Conservation (phyloP, 2,329 filamentous ascomycete genomes). For the Juglanconis oblonga region DNA sequence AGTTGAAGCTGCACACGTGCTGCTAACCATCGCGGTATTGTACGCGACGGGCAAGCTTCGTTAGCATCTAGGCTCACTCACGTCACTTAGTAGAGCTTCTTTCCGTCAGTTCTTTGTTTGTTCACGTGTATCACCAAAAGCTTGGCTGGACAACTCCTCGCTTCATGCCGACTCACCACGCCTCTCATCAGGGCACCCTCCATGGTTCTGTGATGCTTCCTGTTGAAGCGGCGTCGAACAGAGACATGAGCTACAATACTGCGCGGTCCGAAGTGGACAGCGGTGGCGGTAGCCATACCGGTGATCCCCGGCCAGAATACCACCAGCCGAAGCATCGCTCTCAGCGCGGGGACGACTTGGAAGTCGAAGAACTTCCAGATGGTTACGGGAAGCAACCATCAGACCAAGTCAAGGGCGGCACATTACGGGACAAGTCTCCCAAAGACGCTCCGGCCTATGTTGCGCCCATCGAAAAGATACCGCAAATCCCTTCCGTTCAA, state of each 20-base stretch:
- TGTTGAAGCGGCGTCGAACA: slow-evolving; percentile 4
- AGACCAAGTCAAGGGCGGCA: slow-evolving; percentile 8
- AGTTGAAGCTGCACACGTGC: slow-evolving; percentile 3
- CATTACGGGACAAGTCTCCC: slow-evolving; percentile 13
- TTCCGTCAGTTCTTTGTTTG: neutral
- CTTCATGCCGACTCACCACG: slow-evolving; percentile 5
- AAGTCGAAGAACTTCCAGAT: slow-evolving; percentile 12
- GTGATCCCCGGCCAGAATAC: neutral
- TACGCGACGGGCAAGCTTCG: neutral
- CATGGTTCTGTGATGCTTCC: slow-evolving; percentile 11
- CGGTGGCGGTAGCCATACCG: neutral
- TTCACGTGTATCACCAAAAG: neutral
- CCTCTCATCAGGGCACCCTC: slow-evolving; percentile 10
- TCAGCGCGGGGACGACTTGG: slow-evolving; percentile 7
- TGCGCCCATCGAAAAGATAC: slow-evolving; percentile 37
- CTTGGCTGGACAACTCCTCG: neutral
- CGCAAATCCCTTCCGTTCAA: slow-evolving; percentile 32
- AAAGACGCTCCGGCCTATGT: slow-evolving; percentile 33
- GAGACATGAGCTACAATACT: slow-evolving; percentile 3
- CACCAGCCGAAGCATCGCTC: neutral
- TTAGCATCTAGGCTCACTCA: neutral
- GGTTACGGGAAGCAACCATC: neutral
- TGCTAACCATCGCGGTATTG: neutral
- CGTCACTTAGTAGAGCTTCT: neutral
- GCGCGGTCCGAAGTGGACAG: slow-evolving; percentile 5